Base-by-base conservation (phyloP, 441 rosid species). In the Brassica hybrid region DNA sequence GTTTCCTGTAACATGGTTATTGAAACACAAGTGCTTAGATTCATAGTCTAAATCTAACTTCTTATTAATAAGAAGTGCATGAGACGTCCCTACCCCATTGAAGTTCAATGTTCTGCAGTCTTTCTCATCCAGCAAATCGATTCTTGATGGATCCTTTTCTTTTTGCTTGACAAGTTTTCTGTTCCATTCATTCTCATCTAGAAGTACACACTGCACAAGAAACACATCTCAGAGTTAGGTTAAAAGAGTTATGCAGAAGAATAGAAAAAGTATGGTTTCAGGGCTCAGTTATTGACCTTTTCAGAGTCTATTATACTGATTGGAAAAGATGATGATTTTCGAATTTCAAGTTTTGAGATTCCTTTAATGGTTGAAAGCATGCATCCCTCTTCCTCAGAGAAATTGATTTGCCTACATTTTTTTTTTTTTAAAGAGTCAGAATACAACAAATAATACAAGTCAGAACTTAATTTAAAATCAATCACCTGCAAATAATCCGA, bases 401-500 rank as follows among this genome's bases (percentile, higher is more conserved):
- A 12, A 25, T 78, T 74, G 19, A 90, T 58, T 18, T 86, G 94
- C 83, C 98, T 93, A 73, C 2, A 27, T 27, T 27, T 27, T 27
- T 27, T 27, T 23, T 23, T 27, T 54, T 27, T 25, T 25, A 25
- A 27, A 27, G 1, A 41, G 48, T 41, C 48, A 19, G 43, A 41
- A 36, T 43, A 66, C 23, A 16, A 45, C 12, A 61, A 21, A 7
- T 1, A 27, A 56, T 63, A 13, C n/a, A 17, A 17, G 3, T 48
- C 25, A 34, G 23, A 48, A 23, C 21, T 32, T 32, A 17, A 6
- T 50, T 8, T 11, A 79, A 21, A 18, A 71, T 13, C 4, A 71
- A 2, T 72, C 60, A 90, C 98, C 98, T 91, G 94, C 92, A 93
- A 79, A 93, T 79, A 61, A 91, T 86, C 34, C 89, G 81, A 69